Conservation (phyloP, 2,329 filamentous ascomycete genomes). For the Diatrype stigma region DNA sequence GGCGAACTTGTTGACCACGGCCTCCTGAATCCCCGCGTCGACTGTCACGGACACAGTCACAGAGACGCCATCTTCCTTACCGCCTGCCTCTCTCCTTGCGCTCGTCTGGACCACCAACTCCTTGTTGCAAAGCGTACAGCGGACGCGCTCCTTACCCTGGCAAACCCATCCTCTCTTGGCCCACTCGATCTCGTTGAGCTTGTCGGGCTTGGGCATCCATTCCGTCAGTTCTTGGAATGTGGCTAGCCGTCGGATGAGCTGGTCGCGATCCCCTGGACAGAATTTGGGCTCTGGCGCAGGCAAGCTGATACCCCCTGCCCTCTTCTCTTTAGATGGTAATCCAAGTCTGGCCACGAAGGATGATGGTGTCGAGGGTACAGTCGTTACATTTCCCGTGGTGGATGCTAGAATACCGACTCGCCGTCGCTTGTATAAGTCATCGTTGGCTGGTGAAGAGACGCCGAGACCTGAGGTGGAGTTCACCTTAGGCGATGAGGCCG, state of each 20-base stretch:
- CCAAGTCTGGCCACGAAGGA: not conserved
- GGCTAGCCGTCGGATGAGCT: constrained; percentile 75
- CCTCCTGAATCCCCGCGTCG: constrained; percentile 62
- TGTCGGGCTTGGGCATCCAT: constrained; percentile 89
- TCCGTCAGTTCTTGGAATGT: constrained; percentile 88
- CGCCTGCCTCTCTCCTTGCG: constrained; percentile 50
- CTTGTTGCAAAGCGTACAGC: constrained; percentile 79
- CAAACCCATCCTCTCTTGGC: constrained; percentile 91
- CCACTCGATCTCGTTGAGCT: constrained; percentile 88
- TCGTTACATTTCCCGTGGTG: constrained; percentile 30
- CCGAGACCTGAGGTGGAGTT: constrained; percentile 9
- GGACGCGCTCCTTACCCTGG: constrained; percentile 75
- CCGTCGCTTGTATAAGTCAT: constrained; percentile 49
- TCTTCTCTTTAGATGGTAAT: constrained; percentile 38
- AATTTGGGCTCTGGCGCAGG: constrained; percentile 57
- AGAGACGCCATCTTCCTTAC: constrained; percentile 35
- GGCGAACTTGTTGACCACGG: constrained; percentile 71
- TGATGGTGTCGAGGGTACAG: constrained; percentile 17
- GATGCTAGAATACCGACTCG: constrained; percentile 43
- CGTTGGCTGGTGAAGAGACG: constrained; percentile 20
- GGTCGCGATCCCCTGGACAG: constrained; percentile 77
- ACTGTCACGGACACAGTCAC: constrained; percentile 40
- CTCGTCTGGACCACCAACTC: constrained; percentile 79
- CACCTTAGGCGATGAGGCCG: constrained; percentile 7
- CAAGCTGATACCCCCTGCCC: not conserved